These are phyloP conservation scores for Lyophyllum decastes DNA, from an alignment of 768 basidiomycete genomes.

Conservation along the genomic window DNA sequence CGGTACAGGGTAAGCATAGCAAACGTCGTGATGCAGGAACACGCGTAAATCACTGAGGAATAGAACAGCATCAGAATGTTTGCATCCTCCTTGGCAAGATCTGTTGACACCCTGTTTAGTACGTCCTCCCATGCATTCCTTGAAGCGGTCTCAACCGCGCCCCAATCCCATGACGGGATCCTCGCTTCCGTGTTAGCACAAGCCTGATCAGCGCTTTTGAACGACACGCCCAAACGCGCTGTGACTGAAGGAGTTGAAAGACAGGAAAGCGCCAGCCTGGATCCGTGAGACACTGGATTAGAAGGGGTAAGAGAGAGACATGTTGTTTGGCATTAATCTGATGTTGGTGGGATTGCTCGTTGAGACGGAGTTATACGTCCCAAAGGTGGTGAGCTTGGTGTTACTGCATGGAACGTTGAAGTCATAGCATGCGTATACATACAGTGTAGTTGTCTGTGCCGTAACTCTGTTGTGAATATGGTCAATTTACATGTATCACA, in stretches of 20 bases:
- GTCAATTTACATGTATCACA: no score
- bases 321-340: slow-evolving; percentile 31
- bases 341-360: slow-evolving; percentile 33
- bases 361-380: slow-evolving; percentile 41
- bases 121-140: slow-evolving; percentile 44
- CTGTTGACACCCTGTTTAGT: no score
- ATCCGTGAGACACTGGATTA: slow-evolving; percentile 35
- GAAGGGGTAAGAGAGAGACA: slow-evolving; percentile 37
- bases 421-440: slow-evolving; percentile 52
- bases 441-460: no score
- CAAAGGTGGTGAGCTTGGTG: slow-evolving; percentile 28
- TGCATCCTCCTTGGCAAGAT: no score
- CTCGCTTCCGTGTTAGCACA: slow-evolving; percentile 57
- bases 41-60: no score
- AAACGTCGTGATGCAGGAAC: no score
- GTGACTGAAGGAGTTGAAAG: slow-evolving; percentile 40
- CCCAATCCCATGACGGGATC: slow-evolving; percentile 49
- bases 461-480: no score
- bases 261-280: no score
- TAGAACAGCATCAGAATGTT: no score
- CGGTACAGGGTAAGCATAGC: no score
- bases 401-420: slow-evolving; percentile 30
- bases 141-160: slow-evolving; percentile 39
- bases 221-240: slow-evolving; percentile 61
- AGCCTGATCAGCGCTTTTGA: slow-evolving; percentile 45